Percentiles rank a stretch among this genome's conserved stretches.
These are phyloP conservation scores for Byssothecium circinans DNA, from an alignment of 2,329 filamentous ascomycete species.

Conservation along the genomic window DNA sequence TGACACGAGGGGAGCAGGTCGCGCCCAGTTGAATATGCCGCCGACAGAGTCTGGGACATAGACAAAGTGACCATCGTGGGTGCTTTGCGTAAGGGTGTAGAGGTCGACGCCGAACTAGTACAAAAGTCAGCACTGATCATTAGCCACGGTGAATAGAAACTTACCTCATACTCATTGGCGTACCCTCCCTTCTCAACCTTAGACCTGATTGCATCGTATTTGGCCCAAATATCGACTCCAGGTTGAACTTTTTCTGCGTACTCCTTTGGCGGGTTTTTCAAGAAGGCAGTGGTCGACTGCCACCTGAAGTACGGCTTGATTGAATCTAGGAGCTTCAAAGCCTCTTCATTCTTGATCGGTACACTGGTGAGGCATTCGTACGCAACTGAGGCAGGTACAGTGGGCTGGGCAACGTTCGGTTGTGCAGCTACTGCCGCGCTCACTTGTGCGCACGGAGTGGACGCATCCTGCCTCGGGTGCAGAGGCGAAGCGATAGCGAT, in stretches of 20 bases:
- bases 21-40: slow-evolving; percentile 54
- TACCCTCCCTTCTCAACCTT: slow-evolving; percentile 44
- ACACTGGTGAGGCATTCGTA: slow-evolving; percentile 52
- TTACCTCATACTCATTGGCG: slow-evolving; percentile 46
- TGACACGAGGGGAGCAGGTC: slow-evolving; percentile 58
- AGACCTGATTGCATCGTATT: slow-evolving; percentile 42
- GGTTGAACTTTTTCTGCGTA: slow-evolving; percentile 51
- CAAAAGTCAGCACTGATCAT: slow-evolving; percentile 5
- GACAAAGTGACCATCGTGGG: slow-evolving; percentile 67
- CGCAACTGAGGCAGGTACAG: slow-evolving; percentile 48
- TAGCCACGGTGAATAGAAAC: neutral
- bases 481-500: slow-evolving; percentile 29
- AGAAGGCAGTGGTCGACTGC: slow-evolving; percentile 49
- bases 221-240: slow-evolving; percentile 46
- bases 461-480: slow-evolving; percentile 31
- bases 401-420: slow-evolving; percentile 33
- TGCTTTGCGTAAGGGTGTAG: slow-evolving; percentile 50
- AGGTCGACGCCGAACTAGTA: slow-evolving; percentile 36
- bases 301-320: slow-evolving; percentile 51
- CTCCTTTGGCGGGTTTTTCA: slow-evolving; percentile 50
- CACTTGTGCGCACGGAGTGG: slow-evolving; percentile 38
- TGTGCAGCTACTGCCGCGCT: slow-evolving; percentile 31
- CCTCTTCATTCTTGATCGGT: slow-evolving; percentile 48
- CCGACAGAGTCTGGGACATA: slow-evolving; percentile 58
- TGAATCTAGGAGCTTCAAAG: slow-evolving; percentile 45